phyloP scores from a whole-genome alignment of 768 basidiomycete species.

The Mycena leptocephala region DNA sequence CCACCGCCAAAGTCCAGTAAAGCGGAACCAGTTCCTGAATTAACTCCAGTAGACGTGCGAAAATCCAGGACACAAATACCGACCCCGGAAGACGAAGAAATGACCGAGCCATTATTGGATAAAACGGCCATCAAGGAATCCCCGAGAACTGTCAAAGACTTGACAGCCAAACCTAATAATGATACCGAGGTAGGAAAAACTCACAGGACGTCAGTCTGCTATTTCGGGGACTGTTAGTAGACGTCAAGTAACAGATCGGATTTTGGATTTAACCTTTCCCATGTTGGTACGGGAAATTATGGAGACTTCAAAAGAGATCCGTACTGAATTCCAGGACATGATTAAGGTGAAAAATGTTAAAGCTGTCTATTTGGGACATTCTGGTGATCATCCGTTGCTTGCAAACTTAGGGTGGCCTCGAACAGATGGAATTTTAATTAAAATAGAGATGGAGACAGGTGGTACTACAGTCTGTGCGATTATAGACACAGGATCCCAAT shows the following conservation, averaged over 20 bases:
- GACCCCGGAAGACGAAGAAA: too few species aligned
- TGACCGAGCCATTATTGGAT: too few species aligned
- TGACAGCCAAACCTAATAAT: neutral
- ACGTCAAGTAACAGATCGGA: neutral
- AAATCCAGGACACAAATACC: too few species aligned
- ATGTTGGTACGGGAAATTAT: conserved; percentile 6
- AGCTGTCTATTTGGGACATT: neutral
- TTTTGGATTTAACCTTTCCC: neutral
- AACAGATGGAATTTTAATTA: conserved; percentile 10
- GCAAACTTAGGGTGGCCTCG: neutral
- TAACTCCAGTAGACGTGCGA: too few species aligned
- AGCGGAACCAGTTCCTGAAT: too few species aligned
- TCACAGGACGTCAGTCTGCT: neutral
- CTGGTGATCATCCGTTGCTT: neutral
- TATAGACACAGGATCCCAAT: neutral
- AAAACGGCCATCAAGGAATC: too few species aligned
- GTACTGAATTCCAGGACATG: conserved; percentile 6
- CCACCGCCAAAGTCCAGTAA: too few species aligned
- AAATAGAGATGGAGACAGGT: neutral
- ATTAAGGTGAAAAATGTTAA: conserved; percentile 3
- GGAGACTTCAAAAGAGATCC: conserved; percentile 19
- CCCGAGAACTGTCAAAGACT: too few species aligned
- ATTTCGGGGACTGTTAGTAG: neutral
- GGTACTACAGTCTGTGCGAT: neutral
- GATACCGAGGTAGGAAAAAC: neutral